Conservation (phyloP, 1,284 basidiomycete genomes). For the Veloporphyrellus conicus region DNA sequence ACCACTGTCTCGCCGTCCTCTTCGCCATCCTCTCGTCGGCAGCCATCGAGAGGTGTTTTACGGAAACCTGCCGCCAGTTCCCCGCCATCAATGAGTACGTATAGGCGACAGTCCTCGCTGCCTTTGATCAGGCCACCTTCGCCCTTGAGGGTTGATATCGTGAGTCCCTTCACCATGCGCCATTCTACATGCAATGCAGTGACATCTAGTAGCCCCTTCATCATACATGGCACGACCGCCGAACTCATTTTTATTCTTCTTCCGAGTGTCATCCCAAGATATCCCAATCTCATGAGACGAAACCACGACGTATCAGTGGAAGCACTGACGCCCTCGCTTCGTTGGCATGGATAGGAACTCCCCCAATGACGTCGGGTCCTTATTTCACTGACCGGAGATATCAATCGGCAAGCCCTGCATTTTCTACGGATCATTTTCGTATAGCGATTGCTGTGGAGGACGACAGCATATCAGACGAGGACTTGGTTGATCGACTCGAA, state of each 20-base stretch:
- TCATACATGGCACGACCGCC: conserved; percentile 29
- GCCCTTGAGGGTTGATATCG: conserved; percentile 27
- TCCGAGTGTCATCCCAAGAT: not conserved
- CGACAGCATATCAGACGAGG: conserved; percentile 46
- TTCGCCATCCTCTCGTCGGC: conserved; percentile 1
- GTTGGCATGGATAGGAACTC: conserved; percentile 29
- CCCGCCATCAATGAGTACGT: not conserved
- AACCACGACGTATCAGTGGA: conserved; percentile 7
- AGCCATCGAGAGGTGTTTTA: conserved; percentile 1
- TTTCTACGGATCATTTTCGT: conserved; percentile 8
- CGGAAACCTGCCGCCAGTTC: conserved; percentile 8
- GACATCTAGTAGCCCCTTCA: conserved; percentile 28
- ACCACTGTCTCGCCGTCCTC: not conserved
- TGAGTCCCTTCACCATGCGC: conserved; percentile 10
- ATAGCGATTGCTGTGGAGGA: conserved; percentile 46
- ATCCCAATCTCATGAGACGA: not conserved
- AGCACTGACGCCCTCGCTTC: conserved; percentile 30
- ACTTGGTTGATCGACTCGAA: conserved; percentile 44
- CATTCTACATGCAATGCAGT: conserved; percentile 7
- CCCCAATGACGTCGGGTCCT: conserved; percentile 1
- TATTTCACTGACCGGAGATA: not conserved
- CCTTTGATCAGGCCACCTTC: conserved; percentile 27
- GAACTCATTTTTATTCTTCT: conserved; percentile 17
- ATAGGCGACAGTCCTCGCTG: conserved; percentile 11
- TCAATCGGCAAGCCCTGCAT: not conserved